phyloP scores from a whole-genome alignment of 1,284 basidiomycete genomes.

The Neonothopanus nambi region DNA sequence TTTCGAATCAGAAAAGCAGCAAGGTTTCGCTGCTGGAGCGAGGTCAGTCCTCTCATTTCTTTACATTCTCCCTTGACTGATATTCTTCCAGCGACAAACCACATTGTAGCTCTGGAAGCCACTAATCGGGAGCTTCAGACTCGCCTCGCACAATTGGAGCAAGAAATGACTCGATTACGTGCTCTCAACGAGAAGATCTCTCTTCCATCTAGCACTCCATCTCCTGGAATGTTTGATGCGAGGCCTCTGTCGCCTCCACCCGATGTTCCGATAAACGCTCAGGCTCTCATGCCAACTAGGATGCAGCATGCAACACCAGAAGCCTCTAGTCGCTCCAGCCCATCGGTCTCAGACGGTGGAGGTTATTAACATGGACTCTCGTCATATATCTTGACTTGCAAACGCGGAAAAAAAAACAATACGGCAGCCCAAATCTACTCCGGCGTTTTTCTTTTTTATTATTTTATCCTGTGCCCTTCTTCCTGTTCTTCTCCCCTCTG shows the following conservation, averaged over 20 bases:
- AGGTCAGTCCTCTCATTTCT: constrained; percentile 48
- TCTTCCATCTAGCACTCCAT: constrained; percentile 54
- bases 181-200: constrained; percentile 79
- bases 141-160: constrained; percentile 61
- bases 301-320: constrained; percentile 57
- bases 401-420: constrained; percentile 9
- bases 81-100: constrained; percentile 59
- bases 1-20: constrained; percentile 85
- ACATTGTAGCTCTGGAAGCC: constrained; percentile 70
- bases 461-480: constrained; percentile 23
- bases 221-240: constrained; percentile 50
- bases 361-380: constrained; percentile 41
- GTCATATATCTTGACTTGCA: constrained; percentile 25
- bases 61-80: constrained; percentile 10
- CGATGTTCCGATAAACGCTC: constrained; percentile 40
- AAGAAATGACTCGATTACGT: constrained; percentile 66
- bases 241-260: constrained; percentile 67
- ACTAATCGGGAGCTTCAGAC: constrained; percentile 66
- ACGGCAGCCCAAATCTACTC: constrained; percentile 13
- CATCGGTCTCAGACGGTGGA: constrained; percentile 60
- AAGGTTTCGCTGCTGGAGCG: constrained; percentile 87
- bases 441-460: constrained; percentile 15
- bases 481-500: constrained; percentile 21
- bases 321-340: constrained; percentile 66
- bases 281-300: constrained; percentile 53